Evolutionary conservation across 768 basidiomycete genomes (phyloP).

Genomic region (Candolleomyces efflorescens): DNA sequence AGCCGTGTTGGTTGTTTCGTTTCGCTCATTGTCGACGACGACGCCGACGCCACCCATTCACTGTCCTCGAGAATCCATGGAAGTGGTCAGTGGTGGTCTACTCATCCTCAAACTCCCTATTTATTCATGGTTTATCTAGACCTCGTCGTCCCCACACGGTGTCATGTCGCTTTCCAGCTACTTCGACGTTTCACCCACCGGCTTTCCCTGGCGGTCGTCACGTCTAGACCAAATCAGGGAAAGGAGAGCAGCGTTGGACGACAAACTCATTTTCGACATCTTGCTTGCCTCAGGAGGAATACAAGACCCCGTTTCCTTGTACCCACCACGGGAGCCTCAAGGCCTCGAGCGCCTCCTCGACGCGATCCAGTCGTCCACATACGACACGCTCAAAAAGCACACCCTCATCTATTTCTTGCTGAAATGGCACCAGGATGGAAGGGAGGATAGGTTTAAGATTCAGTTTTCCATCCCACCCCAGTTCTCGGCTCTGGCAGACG

Average conservation of each 20-base stretch:
- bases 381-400: constrained; percentile 76
- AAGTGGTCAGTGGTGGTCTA: constrained; percentile 16
- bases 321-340: constrained; percentile 58
- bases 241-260: constrained; percentile 57
- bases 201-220: constrained; percentile 58
- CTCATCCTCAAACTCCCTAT: not conserved
- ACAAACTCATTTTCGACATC: constrained; percentile 69
- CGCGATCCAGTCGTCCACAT: constrained; percentile 56
- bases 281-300: constrained; percentile 65
- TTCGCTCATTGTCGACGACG: not conserved
- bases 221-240: constrained; percentile 54
- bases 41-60: not conserved
- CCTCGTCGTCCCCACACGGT: not conserved
- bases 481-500: constrained; percentile 71
- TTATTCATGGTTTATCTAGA: not conserved
- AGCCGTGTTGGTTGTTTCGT: not conserved
- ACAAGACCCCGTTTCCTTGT: constrained; percentile 53
- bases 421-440: constrained; percentile 70
- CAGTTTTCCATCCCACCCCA: constrained; percentile 69
- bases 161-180: constrained; percentile 15
- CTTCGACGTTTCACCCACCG: constrained; percentile 49
- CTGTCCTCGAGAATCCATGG: constrained; percentile 12
- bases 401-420: constrained; percentile 78
- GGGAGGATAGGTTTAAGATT: constrained; percentile 47
- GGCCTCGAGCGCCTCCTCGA: constrained; percentile 55